Percentiles rank a stretch among this genome's conserved stretches.
Evolutionary conservation across 352 stramenopile genomes (phyloP).

Genomic region (Globisporangium nunn): DNA sequence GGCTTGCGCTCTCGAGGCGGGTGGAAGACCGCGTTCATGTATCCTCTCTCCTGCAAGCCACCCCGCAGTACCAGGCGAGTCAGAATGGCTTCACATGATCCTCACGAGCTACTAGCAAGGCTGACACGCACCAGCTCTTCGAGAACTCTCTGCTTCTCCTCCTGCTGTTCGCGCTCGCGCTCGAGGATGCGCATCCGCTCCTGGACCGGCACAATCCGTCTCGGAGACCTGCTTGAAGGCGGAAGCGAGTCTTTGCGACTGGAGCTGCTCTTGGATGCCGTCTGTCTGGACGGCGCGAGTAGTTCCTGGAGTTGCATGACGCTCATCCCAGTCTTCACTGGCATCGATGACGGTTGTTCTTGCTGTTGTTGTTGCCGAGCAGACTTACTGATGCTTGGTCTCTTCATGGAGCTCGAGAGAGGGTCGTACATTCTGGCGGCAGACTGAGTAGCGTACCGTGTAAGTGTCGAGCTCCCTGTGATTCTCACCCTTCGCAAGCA

Average conservation of each 20-base stretch:
- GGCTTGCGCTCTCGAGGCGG: conserved; percentile 37
- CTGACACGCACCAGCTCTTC: conserved; percentile 5
- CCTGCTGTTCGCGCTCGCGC: conserved; percentile 7
- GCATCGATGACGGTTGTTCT: conserved; percentile 8
- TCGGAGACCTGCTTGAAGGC: not conserved
- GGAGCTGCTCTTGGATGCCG: conserved; percentile 6
- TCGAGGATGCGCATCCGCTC: conserved; percentile 10
- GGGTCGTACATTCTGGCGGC: conserved; percentile 68
- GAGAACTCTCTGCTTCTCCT: conserved; percentile 4
- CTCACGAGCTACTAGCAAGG: too few relatives aligned
- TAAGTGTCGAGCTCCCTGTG: not conserved
- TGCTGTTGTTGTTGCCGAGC: conserved; percentile 4
- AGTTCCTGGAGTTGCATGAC: conserved; percentile 54
- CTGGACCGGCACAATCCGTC: not conserved
- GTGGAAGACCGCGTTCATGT: conserved; percentile 47
- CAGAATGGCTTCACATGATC: too few relatives aligned
- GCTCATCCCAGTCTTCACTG: conserved; percentile 57
- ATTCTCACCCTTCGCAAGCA: too few relatives aligned
- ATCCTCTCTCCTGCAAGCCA: conserved; percentile 30
- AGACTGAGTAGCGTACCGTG: conserved; percentile 21
- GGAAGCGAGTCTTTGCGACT: not conserved
- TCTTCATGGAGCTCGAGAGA: conserved; percentile 26
- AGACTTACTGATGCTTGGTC: conserved; percentile 11
- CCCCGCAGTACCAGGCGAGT: too few relatives aligned
- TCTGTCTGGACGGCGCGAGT: conserved; percentile 29